Evolutionary conservation across 2,329 filamentous ascomycete species (phyloP).

Genomic region (Clarireedia homoeocarpa): DNA sequence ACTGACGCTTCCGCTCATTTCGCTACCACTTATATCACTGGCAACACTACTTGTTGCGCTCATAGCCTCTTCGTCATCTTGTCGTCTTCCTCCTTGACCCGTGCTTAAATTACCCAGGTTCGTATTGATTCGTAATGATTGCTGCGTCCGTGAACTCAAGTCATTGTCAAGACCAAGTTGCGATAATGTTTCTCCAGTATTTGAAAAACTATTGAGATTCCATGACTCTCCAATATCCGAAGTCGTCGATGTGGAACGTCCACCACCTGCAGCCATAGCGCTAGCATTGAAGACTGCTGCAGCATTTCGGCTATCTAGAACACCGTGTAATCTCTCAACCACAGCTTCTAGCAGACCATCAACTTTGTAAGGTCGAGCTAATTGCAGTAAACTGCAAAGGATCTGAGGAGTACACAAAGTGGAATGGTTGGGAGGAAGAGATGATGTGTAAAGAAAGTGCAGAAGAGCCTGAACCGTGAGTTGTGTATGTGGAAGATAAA

Average conservation of each 20-base stretch:
- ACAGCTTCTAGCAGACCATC: slow-evolving; percentile 89
- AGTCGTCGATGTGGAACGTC: slow-evolving; percentile 62
- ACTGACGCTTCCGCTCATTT: slow-evolving; percentile 28
- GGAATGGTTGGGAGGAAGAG: slow-evolving; percentile 68
- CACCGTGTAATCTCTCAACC: slow-evolving; percentile 79
- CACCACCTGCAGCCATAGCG: slow-evolving; percentile 93
- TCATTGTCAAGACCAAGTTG: slow-evolving; percentile 19
- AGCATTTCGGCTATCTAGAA: slow-evolving; percentile 87
- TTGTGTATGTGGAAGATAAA: slow-evolving; percentile 89
- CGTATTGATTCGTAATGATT: slow-evolving; percentile 42
- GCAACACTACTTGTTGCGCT: slow-evolving; percentile 24
- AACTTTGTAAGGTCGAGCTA: slow-evolving; percentile 86
- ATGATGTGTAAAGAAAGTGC: slow-evolving; percentile 89
- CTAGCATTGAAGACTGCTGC: slow-evolving; percentile 97
- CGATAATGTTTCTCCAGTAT: slow-evolving; percentile 9
- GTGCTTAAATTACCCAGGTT: slow-evolving; percentile 32
- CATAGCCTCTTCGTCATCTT: slow-evolving; percentile 30
- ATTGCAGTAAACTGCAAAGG: slow-evolving; percentile 86
- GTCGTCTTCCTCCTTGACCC: slow-evolving; percentile 26
- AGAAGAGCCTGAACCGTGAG: slow-evolving; percentile 84
- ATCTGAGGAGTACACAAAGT: slow-evolving; percentile 89
- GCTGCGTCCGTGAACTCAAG: slow-evolving; percentile 15
- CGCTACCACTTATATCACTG: slow-evolving; percentile 24
- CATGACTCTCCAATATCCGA: slow-evolving; percentile 44
- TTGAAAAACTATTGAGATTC: slow-evolving; percentile 19